Base-by-base conservation (phyloP, 2,329 filamentous ascomycete species). In the Parastagonospora nodorum region DNA sequence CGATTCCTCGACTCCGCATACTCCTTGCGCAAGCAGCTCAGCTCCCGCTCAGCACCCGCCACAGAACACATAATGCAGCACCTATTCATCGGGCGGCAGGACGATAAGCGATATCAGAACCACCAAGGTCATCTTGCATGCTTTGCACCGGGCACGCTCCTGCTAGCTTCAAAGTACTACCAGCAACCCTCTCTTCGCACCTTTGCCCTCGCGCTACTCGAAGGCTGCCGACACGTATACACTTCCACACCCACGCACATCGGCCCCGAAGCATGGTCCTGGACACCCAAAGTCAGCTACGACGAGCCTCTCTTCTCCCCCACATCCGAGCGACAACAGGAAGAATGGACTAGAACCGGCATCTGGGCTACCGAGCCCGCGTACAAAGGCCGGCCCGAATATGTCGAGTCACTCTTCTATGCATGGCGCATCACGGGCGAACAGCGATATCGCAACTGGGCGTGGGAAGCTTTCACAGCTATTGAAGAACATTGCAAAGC, bases 341-440 rank as follows among this genome's bases (percentile, higher is more conserved):
- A 50, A 11, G 71, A 77, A 48, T 64, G 70, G 45, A 49, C 51
- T 10, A 45, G 49, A 1, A 53, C 50, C 35, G 74, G 71, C 19
- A 69, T 74, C 56, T 76, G 73, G 72, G 57, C 63, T 10, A 61
- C 53, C 2, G 58, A 75, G 30, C 43, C 71, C 8, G 16, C 47
- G 12, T 75, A 70, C 57, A 67, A 66, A 32, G 69, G 73, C 12
- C 66, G 74, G 1, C 73, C 74, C 3, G 73, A 75, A 57, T 76
- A 75, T 45, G 64, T 75, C 2, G 74, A 75, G 48, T 67, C 63
- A 4, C 51, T 77, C 8, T 77, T 77, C 60, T 74, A 75, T 47
- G 74, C 71, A 6, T 76, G 67, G 61, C 71, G 74, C 48, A 71
- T 75, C 39, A 76, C 73, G 0, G 74, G 74, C 32, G 66, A 76